Conservation (phyloP, 495 filamentous ascomycete species). For the Xanthoparmelia taractica region DNA sequence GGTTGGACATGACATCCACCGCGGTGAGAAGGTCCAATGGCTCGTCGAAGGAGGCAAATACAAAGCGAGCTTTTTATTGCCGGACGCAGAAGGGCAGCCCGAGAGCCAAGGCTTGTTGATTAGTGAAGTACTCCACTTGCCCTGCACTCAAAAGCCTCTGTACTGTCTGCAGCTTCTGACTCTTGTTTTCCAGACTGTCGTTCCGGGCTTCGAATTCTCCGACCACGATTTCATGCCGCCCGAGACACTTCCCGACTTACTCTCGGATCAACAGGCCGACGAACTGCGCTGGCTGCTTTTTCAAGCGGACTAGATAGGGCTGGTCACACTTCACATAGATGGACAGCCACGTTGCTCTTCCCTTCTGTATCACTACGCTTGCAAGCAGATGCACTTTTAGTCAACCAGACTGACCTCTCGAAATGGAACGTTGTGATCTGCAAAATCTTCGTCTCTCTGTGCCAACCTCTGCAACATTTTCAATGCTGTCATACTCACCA, state of each 20-base stretch:
- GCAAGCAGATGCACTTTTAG: too few relatives aligned
- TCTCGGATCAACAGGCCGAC: slow-evolving; percentile 39
- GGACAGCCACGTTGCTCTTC: background rate
- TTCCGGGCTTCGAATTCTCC: slow-evolving; percentile 57
- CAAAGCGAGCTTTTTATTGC: slow-evolving; percentile 52
- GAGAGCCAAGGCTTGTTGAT: slow-evolving; percentile 48
- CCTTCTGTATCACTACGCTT: background rate
- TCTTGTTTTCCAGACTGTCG: slow-evolving; percentile 39
- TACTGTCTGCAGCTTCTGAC: background rate
- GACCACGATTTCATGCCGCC: slow-evolving; percentile 55
- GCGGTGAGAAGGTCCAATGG: slow-evolving; percentile 58
- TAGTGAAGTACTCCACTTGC: slow-evolving; percentile 42
- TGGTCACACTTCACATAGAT: background rate
- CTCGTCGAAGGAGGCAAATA: slow-evolving; percentile 59
- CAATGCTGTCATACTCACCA: too few relatives aligned
- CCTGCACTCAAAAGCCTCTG: background rate
- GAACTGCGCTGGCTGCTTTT: slow-evolving; percentile 44
- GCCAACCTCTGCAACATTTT: too few relatives aligned
- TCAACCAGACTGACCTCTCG: too few relatives aligned
- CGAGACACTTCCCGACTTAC: slow-evolving; percentile 39
- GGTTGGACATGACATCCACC: slow-evolving; percentile 48
- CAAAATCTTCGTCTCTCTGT: too few relatives aligned
- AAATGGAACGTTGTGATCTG: too few relatives aligned
- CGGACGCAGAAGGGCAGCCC: slow-evolving; percentile 35
- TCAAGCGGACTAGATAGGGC: background rate